phyloP scores from a whole-genome alignment of 2,329 filamentous ascomycete genomes.

The Curvularia sp. region DNA sequence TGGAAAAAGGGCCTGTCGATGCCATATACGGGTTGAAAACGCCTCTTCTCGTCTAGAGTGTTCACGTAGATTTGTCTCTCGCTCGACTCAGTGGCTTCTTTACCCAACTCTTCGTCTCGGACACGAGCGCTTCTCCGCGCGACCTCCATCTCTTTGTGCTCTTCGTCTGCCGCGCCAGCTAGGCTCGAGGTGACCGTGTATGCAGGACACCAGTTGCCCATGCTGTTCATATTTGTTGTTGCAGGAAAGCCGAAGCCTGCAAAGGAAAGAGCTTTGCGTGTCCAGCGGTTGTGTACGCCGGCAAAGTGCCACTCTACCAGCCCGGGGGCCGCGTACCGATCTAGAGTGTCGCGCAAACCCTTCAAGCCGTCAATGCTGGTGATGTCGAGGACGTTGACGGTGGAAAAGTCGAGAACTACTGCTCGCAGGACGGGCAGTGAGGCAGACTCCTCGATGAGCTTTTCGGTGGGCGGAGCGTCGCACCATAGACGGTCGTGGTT shows the following conservation, averaged over 20 bases:
- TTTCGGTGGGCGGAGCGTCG: constrained; percentile 52
- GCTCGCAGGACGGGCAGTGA: constrained; percentile 59
- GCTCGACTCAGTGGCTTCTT: neutral
- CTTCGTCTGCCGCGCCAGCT: constrained; percentile 27
- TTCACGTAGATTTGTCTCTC: neutral
- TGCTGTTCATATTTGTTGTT: constrained; percentile 1
- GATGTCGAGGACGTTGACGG: constrained; percentile 64
- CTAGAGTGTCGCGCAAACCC: constrained; percentile 63
- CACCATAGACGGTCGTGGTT: constrained; percentile 62
- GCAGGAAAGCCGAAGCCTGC: constrained; percentile 61
- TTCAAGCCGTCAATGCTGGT: constrained; percentile 63
- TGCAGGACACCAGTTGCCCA: constrained; percentile 33
- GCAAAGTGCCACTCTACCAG: constrained; percentile 57
- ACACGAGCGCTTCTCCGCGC: constrained; percentile 4
- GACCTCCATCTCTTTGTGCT: constrained; percentile 17
- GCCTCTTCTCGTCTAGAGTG: neutral
- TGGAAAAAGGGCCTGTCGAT: constrained; percentile 42
- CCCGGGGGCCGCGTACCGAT: constrained; percentile 56
- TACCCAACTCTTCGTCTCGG: constrained; percentile 21
- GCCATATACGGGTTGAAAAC: constrained; percentile 25
- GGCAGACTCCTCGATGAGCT: constrained; percentile 15
- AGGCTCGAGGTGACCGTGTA: constrained; percentile 31
- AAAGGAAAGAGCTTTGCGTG: constrained; percentile 62
- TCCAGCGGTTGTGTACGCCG: constrained; percentile 63
- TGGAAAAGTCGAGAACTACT: constrained; percentile 64